Base-by-base conservation (phyloP, 805 yeast genomes). In the Saccharomycopsis fodiens region DNA sequence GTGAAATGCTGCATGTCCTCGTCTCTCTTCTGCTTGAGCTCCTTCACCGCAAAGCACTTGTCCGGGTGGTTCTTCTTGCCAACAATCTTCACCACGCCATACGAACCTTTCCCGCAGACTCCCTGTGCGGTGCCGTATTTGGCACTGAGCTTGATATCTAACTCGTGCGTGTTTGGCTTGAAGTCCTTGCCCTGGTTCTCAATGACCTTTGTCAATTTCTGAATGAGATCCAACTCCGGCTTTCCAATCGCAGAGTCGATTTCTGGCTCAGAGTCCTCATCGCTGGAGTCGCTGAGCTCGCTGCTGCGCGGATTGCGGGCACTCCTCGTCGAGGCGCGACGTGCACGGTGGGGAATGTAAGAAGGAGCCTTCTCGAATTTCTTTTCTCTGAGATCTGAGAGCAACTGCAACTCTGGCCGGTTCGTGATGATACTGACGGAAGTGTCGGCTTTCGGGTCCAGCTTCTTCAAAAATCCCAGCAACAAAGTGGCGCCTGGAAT, bases 1-100 rank as follows among this genome's bases (percentile, higher is more conserved):
- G 77, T 72, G 59, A 78, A 83, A 56, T 69, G 71, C 39, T 67
- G 69, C 35, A 74, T 69, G 10, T 73, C 61, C 62, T 85, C 94
- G 36, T 71, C 68, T 41, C 74, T 68, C 44, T 80, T 70, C 48
- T 76, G 73, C 51, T 82, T 73, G 59, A 84, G 73, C 64, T 85
- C 91, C 60, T 84, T 84, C 47, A 84, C 85, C 0, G 94, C 94
- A 63, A 73, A 85, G 8, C 80, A 61, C 35, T 62, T 60, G 47
- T 72, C 74, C 43, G 65, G 62, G 37, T 64, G 60, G 46, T 70
- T 71, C 4, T 60, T 55, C 54, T 73, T 74, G 2, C 61, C 57
- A 16, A 47, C 56, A 7, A 91, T 76, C 50, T 96, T 71, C n/a
- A 91, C 97, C 39, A 87, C 86, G 13, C 98, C 98, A 67, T 85